phyloP scores from a whole-genome alignment of 2,329 filamentous ascomycete genomes.

The Neurospora crassa region DNA sequence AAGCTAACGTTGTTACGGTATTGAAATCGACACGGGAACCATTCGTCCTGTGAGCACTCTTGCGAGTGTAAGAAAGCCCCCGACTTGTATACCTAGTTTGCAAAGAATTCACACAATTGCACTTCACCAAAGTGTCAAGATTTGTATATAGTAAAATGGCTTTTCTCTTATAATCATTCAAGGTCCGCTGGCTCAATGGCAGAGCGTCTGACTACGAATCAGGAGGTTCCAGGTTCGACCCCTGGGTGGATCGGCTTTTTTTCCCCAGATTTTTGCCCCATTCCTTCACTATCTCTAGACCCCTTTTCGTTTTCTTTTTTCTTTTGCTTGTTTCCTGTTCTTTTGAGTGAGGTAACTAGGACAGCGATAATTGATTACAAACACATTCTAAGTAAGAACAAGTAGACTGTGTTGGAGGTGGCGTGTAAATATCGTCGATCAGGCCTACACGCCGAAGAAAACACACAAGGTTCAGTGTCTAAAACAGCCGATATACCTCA shows the following conservation, averaged over 20 bases:
- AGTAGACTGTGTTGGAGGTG: background rate
- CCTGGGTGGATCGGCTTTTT: background rate
- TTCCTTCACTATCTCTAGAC: too few species aligned
- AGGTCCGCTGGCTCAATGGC: background rate
- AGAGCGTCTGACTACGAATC: background rate
- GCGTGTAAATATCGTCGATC: background rate
- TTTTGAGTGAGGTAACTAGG: too few species aligned
- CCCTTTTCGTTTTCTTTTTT: too few species aligned
- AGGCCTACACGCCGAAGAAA: background rate
- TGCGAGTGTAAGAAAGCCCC: background rate
- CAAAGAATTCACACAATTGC: background rate
- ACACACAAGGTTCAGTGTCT: background rate
- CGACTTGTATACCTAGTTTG: background rate
- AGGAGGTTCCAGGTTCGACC: background rate
- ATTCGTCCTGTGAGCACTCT: background rate
- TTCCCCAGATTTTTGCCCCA: background rate
- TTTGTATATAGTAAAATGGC: too few species aligned
- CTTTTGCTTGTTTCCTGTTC: too few species aligned
- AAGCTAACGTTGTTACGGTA: too few species aligned
- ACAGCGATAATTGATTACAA: background rate
- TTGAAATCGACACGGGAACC: too few species aligned
- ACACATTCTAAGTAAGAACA: background rate
- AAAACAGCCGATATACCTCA: background rate
- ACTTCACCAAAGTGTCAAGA: background rate
- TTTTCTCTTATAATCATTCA: rapidly evolving